phyloP scores from a whole-genome alignment of 345 rosid species.

The Viola odorata region DNA sequence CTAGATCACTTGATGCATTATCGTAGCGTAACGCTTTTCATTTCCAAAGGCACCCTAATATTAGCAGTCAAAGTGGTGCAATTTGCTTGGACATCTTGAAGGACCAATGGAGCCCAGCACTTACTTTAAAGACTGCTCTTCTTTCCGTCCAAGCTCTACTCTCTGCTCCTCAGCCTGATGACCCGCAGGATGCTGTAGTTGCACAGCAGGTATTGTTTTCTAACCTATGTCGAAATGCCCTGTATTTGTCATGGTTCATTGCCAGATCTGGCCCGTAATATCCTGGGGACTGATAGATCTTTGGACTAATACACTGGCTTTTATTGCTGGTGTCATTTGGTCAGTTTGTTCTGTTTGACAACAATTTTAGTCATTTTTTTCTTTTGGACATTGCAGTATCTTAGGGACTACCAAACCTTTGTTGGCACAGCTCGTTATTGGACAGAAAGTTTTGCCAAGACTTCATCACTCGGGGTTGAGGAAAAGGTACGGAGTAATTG shows the following conservation, averaged over 20 bases:
- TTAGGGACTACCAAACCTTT: conserved; percentile 77
- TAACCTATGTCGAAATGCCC: neutral
- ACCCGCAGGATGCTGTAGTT: conserved; percentile 99
- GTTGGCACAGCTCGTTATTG: conserved; percentile 92
- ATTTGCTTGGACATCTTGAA: conserved; percentile 95
- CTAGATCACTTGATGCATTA: neutral
- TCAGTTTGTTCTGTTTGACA: neutral
- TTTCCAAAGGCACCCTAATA: conserved; percentile 93
- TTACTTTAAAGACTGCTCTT: conserved; percentile 94
- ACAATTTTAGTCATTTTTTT: neutral
- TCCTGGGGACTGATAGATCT: neutral
- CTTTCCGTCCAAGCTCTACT: conserved; percentile 92
- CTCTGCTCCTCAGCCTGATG: conserved; percentile 92
- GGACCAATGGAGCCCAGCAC: conserved; percentile 99
- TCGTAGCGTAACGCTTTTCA: neutral
- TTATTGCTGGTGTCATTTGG: neutral
- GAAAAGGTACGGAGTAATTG: conserved; percentile 68
- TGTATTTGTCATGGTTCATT: neutral
- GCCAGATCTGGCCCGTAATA: neutral
- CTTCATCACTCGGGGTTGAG: conserved; percentile 64
- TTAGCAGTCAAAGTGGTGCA: conserved; percentile 98
- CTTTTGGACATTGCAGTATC: conserved; percentile 53
- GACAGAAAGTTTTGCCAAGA: conserved; percentile 94
- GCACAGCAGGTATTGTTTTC: conserved; percentile 76
- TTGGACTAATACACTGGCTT: neutral